Evolutionary conservation across 768 basidiomycete genomes (phyloP).

Genomic region (Rhodotorula taiwanensis): DNA sequence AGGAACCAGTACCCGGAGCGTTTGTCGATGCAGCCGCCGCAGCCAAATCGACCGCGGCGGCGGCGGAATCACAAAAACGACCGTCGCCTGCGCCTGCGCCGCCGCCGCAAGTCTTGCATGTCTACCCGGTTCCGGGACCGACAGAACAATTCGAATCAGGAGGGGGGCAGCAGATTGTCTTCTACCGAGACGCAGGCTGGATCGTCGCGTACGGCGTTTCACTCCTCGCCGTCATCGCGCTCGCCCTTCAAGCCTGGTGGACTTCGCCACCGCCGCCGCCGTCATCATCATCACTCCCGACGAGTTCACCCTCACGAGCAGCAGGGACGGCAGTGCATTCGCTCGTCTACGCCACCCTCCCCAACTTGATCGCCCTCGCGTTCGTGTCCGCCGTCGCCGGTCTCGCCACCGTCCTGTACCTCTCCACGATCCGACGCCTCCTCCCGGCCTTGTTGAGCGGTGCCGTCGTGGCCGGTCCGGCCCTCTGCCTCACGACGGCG

Average conservation of each 20-base stretch:
- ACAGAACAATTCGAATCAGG: neutral
- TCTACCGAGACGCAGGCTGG: constrained; percentile 29
- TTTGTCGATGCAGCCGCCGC: constrained; percentile 10
- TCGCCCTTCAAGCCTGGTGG: constrained; percentile 16
- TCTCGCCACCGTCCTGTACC: constrained; percentile 13
- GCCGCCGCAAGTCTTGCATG: constrained; percentile 5
- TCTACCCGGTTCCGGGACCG: constrained; percentile 11
- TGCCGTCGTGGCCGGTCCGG: constrained; percentile 22
- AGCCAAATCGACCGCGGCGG: neutral
- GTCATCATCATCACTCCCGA: no score
- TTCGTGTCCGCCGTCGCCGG: constrained; percentile 27
- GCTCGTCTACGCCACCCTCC: constrained; percentile 16
- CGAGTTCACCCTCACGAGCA: neutral
- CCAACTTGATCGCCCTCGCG: constrained; percentile 19
- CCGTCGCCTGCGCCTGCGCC: neutral
- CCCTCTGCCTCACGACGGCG: constrained; percentile 15
- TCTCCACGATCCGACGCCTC: constrained; percentile 15
- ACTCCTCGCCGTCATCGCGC: neutral
- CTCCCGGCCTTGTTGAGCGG: constrained; percentile 20
- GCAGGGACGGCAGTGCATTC: neutral
- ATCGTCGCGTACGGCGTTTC: constrained; percentile 27
- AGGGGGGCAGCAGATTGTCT: neutral
- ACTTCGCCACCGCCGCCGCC: neutral
- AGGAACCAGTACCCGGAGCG: constrained; percentile 19
- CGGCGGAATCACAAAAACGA: no score